Conservation (phyloP, 2,329 filamentous ascomycete species). For the Byssothecium circinans region DNA sequence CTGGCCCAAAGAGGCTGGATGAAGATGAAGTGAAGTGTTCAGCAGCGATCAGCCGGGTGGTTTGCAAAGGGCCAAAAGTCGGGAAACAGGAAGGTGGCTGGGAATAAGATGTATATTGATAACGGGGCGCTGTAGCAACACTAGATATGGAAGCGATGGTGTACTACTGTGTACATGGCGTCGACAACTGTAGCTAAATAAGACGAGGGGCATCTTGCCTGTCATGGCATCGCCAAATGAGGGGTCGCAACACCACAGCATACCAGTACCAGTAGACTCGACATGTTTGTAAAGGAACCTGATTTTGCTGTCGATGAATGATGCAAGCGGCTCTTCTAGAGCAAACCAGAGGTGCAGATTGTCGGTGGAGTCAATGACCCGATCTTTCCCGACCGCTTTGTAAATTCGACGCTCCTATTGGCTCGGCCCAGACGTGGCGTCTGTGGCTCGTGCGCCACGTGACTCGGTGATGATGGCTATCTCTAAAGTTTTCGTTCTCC, state of each 20-base stretch:
- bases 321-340: not conserved
- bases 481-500: conserved; percentile 25
- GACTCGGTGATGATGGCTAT: conserved; percentile 9
- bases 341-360: too few species aligned
- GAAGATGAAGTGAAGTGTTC: not conserved
- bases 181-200: not conserved
- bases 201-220: too few species aligned
- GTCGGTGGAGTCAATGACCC: not conserved
- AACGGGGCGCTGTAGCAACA: not conserved
- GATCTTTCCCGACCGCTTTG: conserved; percentile 11
- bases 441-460: conserved; percentile 2
- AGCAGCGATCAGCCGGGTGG: too few species aligned
- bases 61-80: too few species aligned
- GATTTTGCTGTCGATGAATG: not conserved
- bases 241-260: too few species aligned
- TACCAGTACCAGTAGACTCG: too few species aligned
- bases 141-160: not conserved
- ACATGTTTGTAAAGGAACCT: not conserved
- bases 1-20: conserved; percentile 2
- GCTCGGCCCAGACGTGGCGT: conserved; percentile 1
- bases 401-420: conserved; percentile 5
- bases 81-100: not conserved
- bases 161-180: not conserved
- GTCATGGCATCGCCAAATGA: too few species aligned
- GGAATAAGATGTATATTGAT: not conserved